Evolutionary conservation across 73 alveolate species (phyloP).

Genomic region (Urostyla sp.): DNA sequence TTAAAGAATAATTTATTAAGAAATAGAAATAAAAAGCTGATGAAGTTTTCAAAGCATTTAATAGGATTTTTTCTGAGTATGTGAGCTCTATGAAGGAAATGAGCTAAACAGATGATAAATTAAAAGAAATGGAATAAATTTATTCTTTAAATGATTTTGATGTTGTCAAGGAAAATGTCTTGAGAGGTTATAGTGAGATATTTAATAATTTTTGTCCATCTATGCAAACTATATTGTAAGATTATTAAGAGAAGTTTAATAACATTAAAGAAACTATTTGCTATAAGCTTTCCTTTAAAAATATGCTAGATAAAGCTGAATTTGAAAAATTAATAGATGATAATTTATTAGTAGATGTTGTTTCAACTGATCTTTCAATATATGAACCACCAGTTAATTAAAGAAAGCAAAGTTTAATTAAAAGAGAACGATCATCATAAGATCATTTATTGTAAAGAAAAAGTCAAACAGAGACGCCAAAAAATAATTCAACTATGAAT

Average conservation of each 20-base stretch:
- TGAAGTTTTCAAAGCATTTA: constrained; percentile 40
- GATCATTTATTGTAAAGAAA: no score
- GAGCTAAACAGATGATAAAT: constrained; percentile 4
- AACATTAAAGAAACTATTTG: not conserved
- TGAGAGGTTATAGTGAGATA: constrained; percentile 14
- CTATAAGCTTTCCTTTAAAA: constrained; percentile 46
- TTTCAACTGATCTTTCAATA: not conserved
- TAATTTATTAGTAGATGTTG: constrained; percentile 46
- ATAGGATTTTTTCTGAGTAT: constrained; percentile 23
- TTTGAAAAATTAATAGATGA: constrained; percentile 13
- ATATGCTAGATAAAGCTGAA: constrained; percentile 34
- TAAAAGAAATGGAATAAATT: constrained; percentile 44
- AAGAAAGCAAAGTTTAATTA: not conserved
- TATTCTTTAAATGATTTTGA: constrained; percentile 63
- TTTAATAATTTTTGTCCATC: constrained; percentile 34
- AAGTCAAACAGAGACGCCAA: no score
- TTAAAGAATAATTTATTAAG: constrained; percentile 23
- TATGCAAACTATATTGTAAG: constrained; percentile 1
- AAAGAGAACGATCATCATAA: not conserved
- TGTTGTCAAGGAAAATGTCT: constrained; percentile 53
- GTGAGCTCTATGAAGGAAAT: not conserved
- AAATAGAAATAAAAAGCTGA: constrained; percentile 28
- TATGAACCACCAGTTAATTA: not conserved
- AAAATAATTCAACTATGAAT: no score
- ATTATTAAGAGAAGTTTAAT: constrained; percentile 8